Percentiles rank a stretch among this genome's conserved stretches.
Evolutionary conservation across 371 early-diverging fungal species (phyloP).

Genomic region (Mortierella sp.): DNA sequence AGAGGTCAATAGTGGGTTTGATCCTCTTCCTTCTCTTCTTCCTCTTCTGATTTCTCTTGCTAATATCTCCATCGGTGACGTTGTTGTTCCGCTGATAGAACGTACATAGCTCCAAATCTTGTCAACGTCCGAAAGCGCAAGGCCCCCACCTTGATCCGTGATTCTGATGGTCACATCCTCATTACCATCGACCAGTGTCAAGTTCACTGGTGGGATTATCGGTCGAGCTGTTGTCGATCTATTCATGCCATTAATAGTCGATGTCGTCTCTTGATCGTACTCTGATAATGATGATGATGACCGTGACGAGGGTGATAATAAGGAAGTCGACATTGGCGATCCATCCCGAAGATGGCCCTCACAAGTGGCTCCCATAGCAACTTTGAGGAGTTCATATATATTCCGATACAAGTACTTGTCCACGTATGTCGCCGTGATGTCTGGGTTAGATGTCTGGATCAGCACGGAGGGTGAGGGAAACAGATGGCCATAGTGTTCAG

Average conservation of each 20-base stretch:
- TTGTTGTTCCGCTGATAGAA: conserved; percentile 8
- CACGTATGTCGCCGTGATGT: conserved; percentile 66
- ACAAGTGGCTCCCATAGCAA: conserved; percentile 68
- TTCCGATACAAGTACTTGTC: conserved; percentile 74
- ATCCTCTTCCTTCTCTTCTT: conserved; percentile 9
- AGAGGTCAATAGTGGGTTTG: conserved; percentile 48
- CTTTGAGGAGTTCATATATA: conserved; percentile 71
- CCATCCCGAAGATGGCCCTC: conserved; percentile 51
- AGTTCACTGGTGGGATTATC: conserved; percentile 57
- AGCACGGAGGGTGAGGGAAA: conserved; percentile 58
- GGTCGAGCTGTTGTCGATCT: conserved; percentile 8
- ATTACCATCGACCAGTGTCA: conserved; percentile 66
- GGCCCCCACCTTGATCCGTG: conserved; percentile 71
- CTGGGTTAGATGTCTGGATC: conserved; percentile 62
- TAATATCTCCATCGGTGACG: too few relatives aligned
- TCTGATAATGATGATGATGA: not conserved
- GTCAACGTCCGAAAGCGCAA: conserved; percentile 61
- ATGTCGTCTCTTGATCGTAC: too few relatives aligned
- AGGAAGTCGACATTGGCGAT: conserved; percentile 20
- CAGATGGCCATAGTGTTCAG: conserved; percentile 58
- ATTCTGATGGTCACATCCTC: conserved; percentile 72
- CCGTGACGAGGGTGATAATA: conserved; percentile 17
- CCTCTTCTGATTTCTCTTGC: too few relatives aligned
- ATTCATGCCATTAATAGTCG: too few relatives aligned
- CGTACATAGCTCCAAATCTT: conserved; percentile 61